Evolutionary conservation across 2,329 filamentous ascomycete species (phyloP).

Genomic region (Colletotrichum liriopes): DNA sequence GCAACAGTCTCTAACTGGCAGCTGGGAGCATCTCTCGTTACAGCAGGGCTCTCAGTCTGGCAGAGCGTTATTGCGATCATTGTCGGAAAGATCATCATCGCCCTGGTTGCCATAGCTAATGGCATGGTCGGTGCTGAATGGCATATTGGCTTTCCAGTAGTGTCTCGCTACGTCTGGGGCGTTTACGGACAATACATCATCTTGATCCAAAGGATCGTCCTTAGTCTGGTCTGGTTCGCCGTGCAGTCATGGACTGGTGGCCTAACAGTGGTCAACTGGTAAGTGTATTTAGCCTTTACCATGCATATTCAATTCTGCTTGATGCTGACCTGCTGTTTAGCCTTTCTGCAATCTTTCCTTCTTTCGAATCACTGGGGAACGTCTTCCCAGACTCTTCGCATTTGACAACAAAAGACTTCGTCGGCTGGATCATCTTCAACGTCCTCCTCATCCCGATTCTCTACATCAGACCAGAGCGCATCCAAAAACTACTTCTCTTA

Average conservation of each 20-base stretch:
- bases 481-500: conserved; percentile 50
- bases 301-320: too few relatives aligned
- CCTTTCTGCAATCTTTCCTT: conserved; percentile 48
- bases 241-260: conserved; percentile 53
- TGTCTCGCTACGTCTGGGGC: conserved; percentile 58
- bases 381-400: conserved; percentile 46
- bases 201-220: conserved; percentile 57
- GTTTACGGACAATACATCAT: conserved; percentile 57
- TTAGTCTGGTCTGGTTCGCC: conserved; percentile 57
- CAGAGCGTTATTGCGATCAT: conserved; percentile 36
- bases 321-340: conserved; percentile 28
- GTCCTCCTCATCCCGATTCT: conserved; percentile 56
- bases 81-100: conserved; percentile 40
- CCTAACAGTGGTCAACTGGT: conserved; percentile 43
- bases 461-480: conserved; percentile 59
- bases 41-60: conserved; percentile 35
- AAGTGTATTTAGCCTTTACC: background rate
- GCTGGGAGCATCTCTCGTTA: conserved; percentile 30
- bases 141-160: conserved; percentile 61
- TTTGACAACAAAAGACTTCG: conserved; percentile 48
- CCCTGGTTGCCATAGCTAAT: conserved; percentile 31
- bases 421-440: conserved; percentile 52
- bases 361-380: conserved; percentile 47
- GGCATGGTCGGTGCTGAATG: conserved; percentile 46
- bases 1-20: conserved; percentile 39